Percentiles rank a stretch among this genome's conserved stretches.
phyloP scores from a whole-genome alignment of 345 rosid species.

The Populus euphratica region DNA sequence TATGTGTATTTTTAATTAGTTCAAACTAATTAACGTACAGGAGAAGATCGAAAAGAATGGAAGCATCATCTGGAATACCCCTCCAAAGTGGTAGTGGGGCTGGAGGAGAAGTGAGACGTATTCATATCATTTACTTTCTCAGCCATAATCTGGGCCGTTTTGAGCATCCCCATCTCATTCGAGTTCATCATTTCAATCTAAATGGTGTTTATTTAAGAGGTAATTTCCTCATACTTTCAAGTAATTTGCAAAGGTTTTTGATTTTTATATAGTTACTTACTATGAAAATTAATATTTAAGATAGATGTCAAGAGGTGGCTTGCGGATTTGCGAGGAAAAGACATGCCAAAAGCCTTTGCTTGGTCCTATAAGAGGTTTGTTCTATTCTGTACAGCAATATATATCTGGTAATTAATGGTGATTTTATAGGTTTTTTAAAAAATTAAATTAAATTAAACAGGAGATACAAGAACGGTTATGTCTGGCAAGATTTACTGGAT shows the following conservation, averaged over 20 bases:
- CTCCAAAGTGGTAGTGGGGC: not conserved
- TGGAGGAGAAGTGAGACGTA: slow-evolving; percentile 49
- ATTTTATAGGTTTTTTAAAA: not conserved
- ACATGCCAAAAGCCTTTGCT: slow-evolving; percentile 55
- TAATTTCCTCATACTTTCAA: not conserved
- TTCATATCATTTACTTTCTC: slow-evolving; percentile 68
- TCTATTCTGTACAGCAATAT: not conserved
- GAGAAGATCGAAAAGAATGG: not conserved
- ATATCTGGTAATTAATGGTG: not conserved
- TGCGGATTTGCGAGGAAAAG: slow-evolving; percentile 62
- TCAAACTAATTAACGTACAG: not conserved
- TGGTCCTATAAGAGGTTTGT: slow-evolving; percentile 79
- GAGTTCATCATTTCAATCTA: slow-evolving; percentile 44
- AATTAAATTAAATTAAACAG: slow-evolving; percentile 19
- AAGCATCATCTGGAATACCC: not conserved
- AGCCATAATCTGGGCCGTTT: slow-evolving; percentile 39
- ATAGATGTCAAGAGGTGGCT: slow-evolving; percentile 79
- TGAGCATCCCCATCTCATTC: slow-evolving; percentile 77
- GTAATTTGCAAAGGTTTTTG: not conserved
- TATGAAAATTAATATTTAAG: not conserved
- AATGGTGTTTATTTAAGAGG: slow-evolving; percentile 69
- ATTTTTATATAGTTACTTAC: not conserved
- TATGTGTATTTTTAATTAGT: not conserved
- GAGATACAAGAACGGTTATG: slow-evolving; percentile 60
- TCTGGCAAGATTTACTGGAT: slow-evolving; percentile 76